Evolutionary conservation across 1,139 yeast genomes (phyloP).

Genomic region (Yueomyces sp.): DNA sequence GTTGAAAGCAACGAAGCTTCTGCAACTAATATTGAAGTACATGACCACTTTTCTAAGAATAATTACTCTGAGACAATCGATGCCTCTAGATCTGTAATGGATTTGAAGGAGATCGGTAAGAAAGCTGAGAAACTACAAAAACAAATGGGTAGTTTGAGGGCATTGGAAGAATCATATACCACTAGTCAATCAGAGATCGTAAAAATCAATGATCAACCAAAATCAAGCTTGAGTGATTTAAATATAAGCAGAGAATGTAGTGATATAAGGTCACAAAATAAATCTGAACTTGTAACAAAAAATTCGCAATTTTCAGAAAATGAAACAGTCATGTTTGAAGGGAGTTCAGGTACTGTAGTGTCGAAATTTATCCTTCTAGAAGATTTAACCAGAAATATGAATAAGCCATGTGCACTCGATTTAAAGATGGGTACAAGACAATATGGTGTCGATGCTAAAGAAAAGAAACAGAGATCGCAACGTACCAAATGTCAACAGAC

Average conservation of each 20-base stretch:
- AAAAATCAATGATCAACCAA: neutral
- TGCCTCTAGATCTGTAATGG: constrained; percentile 20
- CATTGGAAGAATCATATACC: neutral
- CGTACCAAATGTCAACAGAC: constrained; percentile 68
- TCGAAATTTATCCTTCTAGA: constrained; percentile 72
- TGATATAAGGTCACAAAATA: neutral
- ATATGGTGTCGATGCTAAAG: constrained; percentile 85
- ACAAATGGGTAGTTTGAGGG: neutral
- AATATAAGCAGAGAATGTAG: neutral
- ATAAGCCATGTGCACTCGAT: constrained; percentile 82
- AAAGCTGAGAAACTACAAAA: constrained; percentile 12
- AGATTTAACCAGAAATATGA: constrained; percentile 76
- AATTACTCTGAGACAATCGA: constrained; percentile 16
- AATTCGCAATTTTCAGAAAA: neutral
- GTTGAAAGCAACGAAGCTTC: constrained; percentile 1
- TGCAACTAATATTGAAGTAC: constrained; percentile 4
- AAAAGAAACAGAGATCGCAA: constrained; percentile 66
- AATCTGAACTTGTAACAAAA: neutral
- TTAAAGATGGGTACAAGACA: constrained; percentile 98
- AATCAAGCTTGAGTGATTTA: neutral
- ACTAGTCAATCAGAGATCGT: neutral
- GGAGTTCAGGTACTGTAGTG: constrained; percentile 21
- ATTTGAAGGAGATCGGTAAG: constrained; percentile 18
- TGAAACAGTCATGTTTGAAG: constrained; percentile 14
- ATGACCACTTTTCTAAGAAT: neutral